These are phyloP conservation scores for Nannochloropsis granulata DNA, from an alignment of 108 stramenopile species.

Conservation along the genomic window DNA sequence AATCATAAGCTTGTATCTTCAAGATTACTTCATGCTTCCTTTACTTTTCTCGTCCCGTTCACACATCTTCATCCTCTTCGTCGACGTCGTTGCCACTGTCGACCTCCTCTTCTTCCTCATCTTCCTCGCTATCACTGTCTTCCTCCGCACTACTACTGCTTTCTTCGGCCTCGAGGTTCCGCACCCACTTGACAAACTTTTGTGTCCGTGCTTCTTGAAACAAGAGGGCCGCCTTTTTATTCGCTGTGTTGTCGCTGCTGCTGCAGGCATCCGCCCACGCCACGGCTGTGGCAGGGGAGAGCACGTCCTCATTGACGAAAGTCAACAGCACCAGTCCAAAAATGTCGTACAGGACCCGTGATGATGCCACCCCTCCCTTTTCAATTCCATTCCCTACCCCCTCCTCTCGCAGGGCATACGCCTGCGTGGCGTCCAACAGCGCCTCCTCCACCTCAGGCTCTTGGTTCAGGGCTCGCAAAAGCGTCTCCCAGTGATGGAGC, in stretches of 20 bases:
- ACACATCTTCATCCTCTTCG: background rate
- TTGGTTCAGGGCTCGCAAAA: conserved; percentile 11
- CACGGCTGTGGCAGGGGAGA: conserved; percentile 3
- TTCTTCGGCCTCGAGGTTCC: conserved; percentile 16
- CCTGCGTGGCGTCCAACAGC: conserved; percentile 10
- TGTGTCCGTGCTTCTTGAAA: conserved; percentile 23
- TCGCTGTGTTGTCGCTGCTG: background rate
- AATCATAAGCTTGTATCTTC: background rate
- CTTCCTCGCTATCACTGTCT: background rate
- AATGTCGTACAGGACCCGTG: background rate
- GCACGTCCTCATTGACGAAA: conserved; percentile 16
- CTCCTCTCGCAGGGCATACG: background rate
- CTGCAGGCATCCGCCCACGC: conserved; percentile 9
- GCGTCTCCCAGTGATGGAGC: conserved; percentile 24
- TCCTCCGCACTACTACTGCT: background rate
- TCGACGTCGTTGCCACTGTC: background rate
- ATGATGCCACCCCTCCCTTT: too few relatives aligned
- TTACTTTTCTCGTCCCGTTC: background rate
- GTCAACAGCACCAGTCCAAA: background rate
- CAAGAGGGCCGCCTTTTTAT: conserved; percentile 2
- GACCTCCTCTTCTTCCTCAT: background rate
- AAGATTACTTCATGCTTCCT: background rate
- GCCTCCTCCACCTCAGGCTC: conserved; percentile 17
- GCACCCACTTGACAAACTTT: conserved; percentile 28
- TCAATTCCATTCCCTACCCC: too few relatives aligned